Evolutionary conservation across 2,329 filamentous ascomycete genomes (phyloP).

Genomic region (Aureobasidium sp.): DNA sequence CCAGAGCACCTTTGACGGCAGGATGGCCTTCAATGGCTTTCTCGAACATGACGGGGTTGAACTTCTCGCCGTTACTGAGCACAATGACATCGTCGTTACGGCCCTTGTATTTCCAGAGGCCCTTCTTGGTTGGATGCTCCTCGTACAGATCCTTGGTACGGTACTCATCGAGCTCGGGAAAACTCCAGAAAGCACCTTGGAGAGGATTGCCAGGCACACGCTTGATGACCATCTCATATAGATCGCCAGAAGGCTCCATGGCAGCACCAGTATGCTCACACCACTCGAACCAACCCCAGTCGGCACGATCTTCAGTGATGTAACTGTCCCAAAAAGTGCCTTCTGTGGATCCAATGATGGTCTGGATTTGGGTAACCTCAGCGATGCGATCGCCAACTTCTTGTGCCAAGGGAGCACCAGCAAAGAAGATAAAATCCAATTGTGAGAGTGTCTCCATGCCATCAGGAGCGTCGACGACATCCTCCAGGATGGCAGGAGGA

Average conservation of each 20-base stretch:
- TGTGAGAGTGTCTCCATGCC: conserved; percentile 15
- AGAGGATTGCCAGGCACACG: conserved; percentile 24
- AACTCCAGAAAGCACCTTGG: conserved; percentile 25
- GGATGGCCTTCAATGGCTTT: conserved; percentile 21
- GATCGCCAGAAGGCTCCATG: conserved; percentile 17
- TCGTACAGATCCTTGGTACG: conserved; percentile 25
- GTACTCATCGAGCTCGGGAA: conserved; percentile 25
- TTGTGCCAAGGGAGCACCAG: conserved; percentile 14
- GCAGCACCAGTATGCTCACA: conserved; percentile 15
- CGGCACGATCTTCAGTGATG: conserved; percentile 15
- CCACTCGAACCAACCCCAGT: conserved; percentile 20
- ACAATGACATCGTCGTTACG: conserved; percentile 26
- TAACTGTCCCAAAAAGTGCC: conserved; percentile 16
- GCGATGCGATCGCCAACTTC: conserved; percentile 15
- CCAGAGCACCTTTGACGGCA: conserved; percentile 24
- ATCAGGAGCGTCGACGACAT: conserved; percentile 12
- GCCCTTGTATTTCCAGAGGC: conserved; percentile 22
- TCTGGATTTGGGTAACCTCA: conserved; percentile 4
- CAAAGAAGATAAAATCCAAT: conserved; percentile 15
- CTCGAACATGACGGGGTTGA: conserved; percentile 22
- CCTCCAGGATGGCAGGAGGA: conserved; percentile 16
- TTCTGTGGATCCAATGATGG: conserved; percentile 17
- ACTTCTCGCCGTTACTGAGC: conserved; percentile 26
- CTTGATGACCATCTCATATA: conserved; percentile 31
- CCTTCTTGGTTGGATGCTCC: conserved; percentile 22